Percentiles rank a stretch among this genome's conserved stretches.
Evolutionary conservation across 164 flowering plant species (phyloP).

Genomic region (Euptelea pleiosperma): DNA sequence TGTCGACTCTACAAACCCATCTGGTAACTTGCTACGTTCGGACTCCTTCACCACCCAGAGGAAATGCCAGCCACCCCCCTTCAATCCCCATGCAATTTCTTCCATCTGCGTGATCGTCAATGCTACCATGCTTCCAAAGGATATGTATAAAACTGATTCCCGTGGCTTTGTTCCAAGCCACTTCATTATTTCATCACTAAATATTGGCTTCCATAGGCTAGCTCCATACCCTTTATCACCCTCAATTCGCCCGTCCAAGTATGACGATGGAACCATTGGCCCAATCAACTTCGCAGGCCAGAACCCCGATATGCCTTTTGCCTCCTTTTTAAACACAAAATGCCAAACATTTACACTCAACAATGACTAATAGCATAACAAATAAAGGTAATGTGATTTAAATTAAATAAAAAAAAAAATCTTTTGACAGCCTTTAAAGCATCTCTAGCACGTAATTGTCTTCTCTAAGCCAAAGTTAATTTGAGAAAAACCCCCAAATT

Average conservation of each 20-base stretch:
- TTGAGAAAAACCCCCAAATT: too few species aligned
- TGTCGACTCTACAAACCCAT: conserved; percentile 17
- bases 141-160: conserved; percentile 37
- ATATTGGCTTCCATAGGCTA: conserved; percentile 41
- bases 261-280: conserved; percentile 53
- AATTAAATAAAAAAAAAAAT: too few species aligned
- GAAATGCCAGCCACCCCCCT: conserved; percentile 22
- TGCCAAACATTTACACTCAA: too few species aligned
- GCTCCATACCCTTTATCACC: conserved; percentile 45
- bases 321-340: too few species aligned
- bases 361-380: too few species aligned
- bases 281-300: conserved; percentile 40
- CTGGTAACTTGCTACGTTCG: conserved; percentile 23
- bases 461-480: too few species aligned
- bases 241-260: conserved; percentile 39
- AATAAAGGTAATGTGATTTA: too few species aligned
- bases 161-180: conserved; percentile 38
- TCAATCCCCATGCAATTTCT: conserved; percentile 36
- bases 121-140: conserved; percentile 51
- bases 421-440: too few species aligned
- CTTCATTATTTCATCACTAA: conserved; percentile 25
- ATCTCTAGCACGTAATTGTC: too few species aligned
- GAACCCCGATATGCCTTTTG: too few species aligned
- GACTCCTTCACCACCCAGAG: conserved; percentile 43
- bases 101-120: conserved; percentile 39